Evolutionary conservation across 768 basidiomycete species (phyloP).

Genomic region (Pholiota conissans): DNA sequence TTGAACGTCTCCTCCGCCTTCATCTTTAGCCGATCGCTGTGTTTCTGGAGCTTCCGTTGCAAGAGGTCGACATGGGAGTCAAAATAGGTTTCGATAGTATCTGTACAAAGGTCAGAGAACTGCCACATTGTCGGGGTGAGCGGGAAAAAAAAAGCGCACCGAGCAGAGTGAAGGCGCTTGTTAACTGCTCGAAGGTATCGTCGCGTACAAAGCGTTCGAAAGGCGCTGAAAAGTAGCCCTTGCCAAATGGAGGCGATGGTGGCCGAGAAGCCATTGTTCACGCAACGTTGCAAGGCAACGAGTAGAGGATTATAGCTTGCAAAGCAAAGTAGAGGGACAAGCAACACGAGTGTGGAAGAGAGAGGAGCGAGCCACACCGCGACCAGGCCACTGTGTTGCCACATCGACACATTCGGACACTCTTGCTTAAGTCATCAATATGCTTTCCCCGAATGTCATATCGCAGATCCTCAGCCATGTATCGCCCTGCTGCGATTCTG

Average conservation of each 20-base stretch:
- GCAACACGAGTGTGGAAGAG: background rate
- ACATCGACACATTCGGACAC: slow-evolving; percentile 12
- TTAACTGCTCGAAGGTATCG: slow-evolving; percentile 69
- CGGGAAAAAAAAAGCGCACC: slow-evolving; percentile 45
- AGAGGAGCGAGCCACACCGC: slow-evolving; percentile 1
- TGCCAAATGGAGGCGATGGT: slow-evolving; percentile 41
- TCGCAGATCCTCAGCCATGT: background rate
- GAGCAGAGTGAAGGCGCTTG: slow-evolving; percentile 82
- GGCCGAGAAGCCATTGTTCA: slow-evolving; percentile 41
- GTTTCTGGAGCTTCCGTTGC: slow-evolving; percentile 84
- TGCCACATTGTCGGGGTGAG: slow-evolving; percentile 22
- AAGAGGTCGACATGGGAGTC: slow-evolving; percentile 85
- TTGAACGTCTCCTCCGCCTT: slow-evolving; percentile 83
- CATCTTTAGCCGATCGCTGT: slow-evolving; percentile 79
- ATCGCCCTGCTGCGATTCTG: background rate
- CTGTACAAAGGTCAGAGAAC: slow-evolving; percentile 39
- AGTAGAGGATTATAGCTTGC: background rate
- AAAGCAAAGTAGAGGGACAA: background rate
- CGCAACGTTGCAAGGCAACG: background rate
- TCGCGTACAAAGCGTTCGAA: slow-evolving; percentile 78
- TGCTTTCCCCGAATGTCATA: background rate
- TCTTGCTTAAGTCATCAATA: slow-evolving; percentile 10
- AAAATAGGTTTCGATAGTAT: slow-evolving; percentile 94
- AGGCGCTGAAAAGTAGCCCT: slow-evolving; percentile 63
- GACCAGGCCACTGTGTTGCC: slow-evolving; percentile 8